Evolutionary conservation across 2,329 filamentous ascomycete genomes (phyloP).

Genomic region (Pseudogymnoascus sp.): DNA sequence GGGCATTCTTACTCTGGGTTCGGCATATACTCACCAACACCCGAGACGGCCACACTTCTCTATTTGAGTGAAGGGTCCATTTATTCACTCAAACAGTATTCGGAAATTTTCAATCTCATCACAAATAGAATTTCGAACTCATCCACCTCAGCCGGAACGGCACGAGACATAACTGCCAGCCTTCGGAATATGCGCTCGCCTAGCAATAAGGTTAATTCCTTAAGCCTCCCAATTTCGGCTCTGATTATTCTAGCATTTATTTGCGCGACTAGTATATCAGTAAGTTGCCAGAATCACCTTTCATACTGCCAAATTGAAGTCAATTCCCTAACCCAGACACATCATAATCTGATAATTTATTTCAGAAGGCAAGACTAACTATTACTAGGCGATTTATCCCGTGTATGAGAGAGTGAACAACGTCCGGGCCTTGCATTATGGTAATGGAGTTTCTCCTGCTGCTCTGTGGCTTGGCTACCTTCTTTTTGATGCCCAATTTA

Average conservation of each 20-base stretch:
- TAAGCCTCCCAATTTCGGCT: constrained; percentile 17
- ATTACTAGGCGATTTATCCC: constrained; percentile 19
- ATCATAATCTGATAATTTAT: not conserved
- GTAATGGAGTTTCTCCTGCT: constrained; percentile 24
- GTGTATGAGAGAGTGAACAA: constrained; percentile 22
- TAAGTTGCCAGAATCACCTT: constrained; percentile 10
- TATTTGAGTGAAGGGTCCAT: constrained; percentile 13
- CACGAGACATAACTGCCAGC: constrained; percentile 11
- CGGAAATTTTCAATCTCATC: constrained; percentile 17
- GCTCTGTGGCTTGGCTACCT: constrained; percentile 25
- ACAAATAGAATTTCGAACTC: constrained; percentile 23
- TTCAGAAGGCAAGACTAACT: not conserved
- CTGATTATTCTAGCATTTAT: constrained; percentile 22
- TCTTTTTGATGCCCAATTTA: constrained; percentile 24
- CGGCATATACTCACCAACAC: constrained; percentile 19
- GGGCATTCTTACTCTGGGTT: constrained; percentile 13
- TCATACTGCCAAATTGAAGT: not conserved
- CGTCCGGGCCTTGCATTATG: constrained; percentile 25
- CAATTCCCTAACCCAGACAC: not conserved
- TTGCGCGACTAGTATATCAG: constrained; percentile 18
- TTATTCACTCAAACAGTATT: not conserved
- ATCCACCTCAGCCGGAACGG: constrained; percentile 16
- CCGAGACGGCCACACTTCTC: constrained; percentile 15
- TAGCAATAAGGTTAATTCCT: constrained; percentile 14
- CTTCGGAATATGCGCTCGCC: constrained; percentile 16